Percentiles rank a stretch among this genome's conserved stretches.
These are phyloP conservation scores for Hemisphaericaspora xylanilytica DNA, from an alignment of 1,139 yeast genomes.

Conservation along the genomic window DNA sequence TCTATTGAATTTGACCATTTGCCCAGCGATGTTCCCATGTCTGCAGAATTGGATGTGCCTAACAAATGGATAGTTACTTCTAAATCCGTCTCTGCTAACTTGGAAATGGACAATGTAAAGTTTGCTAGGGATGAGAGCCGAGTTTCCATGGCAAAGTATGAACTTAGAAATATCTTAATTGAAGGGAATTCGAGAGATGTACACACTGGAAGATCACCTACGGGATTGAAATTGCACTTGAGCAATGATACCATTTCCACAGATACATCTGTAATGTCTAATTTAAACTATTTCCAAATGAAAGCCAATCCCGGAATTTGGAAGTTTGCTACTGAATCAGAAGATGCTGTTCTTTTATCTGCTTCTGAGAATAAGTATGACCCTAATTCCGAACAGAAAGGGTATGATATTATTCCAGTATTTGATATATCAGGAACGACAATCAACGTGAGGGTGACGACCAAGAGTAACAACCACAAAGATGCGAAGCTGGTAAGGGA, in stretches of 20 bases:
- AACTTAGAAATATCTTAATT: conserved; percentile 50
- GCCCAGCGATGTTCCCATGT: conserved; percentile 51
- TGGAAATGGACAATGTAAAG: conserved; percentile 63
- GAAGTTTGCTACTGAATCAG: conserved; percentile 38
- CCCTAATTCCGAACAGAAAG: conserved; percentile 21
- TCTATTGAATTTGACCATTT: conserved; percentile 24
- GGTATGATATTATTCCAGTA: conserved; percentile 24
- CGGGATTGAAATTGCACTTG: conserved; percentile 48
- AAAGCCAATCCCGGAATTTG: conserved; percentile 69
- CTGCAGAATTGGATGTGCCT: conserved; percentile 63
- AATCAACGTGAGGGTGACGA: conserved; percentile 44
- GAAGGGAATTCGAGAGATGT: conserved; percentile 70
- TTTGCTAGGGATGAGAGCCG: conserved; percentile 28
- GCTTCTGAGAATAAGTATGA: conserved; percentile 29
- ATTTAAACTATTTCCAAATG: conserved; percentile 74
- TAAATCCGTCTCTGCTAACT: conserved; percentile 39
- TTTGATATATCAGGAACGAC: conserved; percentile 46
- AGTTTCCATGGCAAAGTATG: conserved; percentile 18
- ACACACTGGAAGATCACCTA: conserved; percentile 36
- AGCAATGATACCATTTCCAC: conserved; percentile 8
- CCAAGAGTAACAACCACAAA: conserved; percentile 6
- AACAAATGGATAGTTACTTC: conserved; percentile 57
- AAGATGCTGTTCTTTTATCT: conserved; percentile 43
- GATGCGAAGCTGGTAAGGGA: background rate
- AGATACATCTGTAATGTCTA: conserved; percentile 71